phyloP scores from a whole-genome alignment of 495 filamentous ascomycete genomes.

The Xylaria nigripes region DNA sequence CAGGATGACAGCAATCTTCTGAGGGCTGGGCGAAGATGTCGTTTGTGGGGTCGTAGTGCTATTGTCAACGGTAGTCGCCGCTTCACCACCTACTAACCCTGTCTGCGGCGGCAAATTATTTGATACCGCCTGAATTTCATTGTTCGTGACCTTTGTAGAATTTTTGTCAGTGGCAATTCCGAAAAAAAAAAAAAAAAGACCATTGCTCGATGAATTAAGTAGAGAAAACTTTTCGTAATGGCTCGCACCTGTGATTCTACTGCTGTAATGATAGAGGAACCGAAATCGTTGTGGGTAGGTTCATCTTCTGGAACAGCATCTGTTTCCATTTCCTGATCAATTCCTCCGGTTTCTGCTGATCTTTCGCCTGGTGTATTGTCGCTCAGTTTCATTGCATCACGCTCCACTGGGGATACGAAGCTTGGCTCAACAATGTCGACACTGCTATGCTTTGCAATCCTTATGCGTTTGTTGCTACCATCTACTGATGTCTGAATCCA shows the following conservation, averaged over 20 bases:
- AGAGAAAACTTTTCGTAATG: constrained; percentile 4
- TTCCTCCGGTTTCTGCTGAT: constrained; percentile 1
- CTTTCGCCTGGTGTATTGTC: neutral
- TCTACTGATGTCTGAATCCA: constrained; percentile 30
- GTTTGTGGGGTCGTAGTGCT: neutral
- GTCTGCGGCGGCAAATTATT: constrained; percentile 2
- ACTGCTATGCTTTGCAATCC: constrained; percentile 27
- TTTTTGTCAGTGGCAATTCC: constrained; percentile 14
- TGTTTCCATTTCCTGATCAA: neutral
- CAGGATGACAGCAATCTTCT: constrained; percentile 72
- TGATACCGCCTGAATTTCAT: neutral
- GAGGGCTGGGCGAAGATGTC: neutral
- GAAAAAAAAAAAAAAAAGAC: constrained; percentile 6
- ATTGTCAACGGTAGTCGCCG: neutral
- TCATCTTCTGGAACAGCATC: neutral
- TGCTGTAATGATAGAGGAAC: constrained; percentile 9
- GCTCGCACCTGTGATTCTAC: constrained; percentile 22
- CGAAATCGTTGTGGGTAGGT: constrained; percentile 4
- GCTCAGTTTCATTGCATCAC: constrained; percentile 10
- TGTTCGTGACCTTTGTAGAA: constrained; percentile 9
- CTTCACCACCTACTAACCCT: neutral
- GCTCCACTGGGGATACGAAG: neutral
- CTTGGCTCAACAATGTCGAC: constrained; percentile 6
- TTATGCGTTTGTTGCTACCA: constrained; percentile 36
- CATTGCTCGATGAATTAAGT: constrained; percentile 12